Base-by-base conservation (phyloP, 140 eudicot species). In the Anethum foeniculum region DNA sequence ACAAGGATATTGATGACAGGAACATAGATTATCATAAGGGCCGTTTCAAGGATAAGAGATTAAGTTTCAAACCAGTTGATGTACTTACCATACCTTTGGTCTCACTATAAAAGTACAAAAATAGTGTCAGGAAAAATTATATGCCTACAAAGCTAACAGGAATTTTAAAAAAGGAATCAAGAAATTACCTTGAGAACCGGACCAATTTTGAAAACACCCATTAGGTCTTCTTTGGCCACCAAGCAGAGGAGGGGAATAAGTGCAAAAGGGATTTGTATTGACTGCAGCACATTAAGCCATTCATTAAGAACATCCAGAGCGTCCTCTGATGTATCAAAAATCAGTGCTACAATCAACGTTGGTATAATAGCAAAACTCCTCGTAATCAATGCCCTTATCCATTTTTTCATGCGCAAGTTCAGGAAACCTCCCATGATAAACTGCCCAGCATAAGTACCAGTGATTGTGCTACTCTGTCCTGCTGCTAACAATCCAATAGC, bases 381-480 rank as follows among this genome's bases (percentile, higher is more conserved):
- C 6, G 98, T 94, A 27, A 94, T 94, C 81, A 94, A 73, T 1
- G 98, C 96, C 84, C 98, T 83, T 39, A 84, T 72, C 98, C 98
- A 94, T 88, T 94, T 94, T 86, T 89, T 90, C 88, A 94, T 52
- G 72, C 90, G 81, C 85, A 94, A 78, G 82, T 92, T 89, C 78
- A 92, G 82, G 79, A 94, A 94, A 23, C 97, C 97, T 9, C 98
- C 97, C 98, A 94, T 94, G 19, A 94, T 94, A 79, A 94, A 94
- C 82, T 94, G 98, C 30, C 98, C 98, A 1, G 98, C 98, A 75
- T 94, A 94, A 1, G 98, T 94, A 18, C 98, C 98, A 1, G 98
- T 92, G 41, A 94, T 92, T 2, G 98, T 94, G 85, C 98, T 92
- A 85, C 98, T 94, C 81, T 94, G 98, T n/a, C 98, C 98, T 48